Conservation (phyloP, 148 eudicot genomes). For the Rhododendron williamsianum region DNA sequence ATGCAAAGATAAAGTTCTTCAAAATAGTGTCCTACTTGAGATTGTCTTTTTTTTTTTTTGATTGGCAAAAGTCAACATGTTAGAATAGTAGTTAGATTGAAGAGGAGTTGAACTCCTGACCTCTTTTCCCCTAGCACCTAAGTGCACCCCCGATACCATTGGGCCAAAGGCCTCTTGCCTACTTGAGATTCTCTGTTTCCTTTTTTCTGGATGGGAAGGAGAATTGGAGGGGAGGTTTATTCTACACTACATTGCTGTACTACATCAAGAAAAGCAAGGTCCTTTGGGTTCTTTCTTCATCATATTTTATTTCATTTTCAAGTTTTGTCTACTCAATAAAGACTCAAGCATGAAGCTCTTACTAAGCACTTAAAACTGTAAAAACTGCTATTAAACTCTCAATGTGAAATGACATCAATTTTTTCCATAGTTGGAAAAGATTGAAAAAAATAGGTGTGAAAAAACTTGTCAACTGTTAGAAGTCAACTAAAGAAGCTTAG, state of each 20-base stretch:
- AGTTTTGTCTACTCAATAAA: neutral
- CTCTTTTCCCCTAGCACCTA: too few species aligned
- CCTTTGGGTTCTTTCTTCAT: neutral
- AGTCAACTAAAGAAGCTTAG: neutral
- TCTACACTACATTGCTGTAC: neutral
- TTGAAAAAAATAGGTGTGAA: neutral
- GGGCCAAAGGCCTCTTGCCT: too few species aligned
- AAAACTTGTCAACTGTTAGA: neutral
- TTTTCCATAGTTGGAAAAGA: neutral
- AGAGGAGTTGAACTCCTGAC: too few species aligned
- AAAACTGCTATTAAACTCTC: neutral
- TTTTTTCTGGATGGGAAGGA: neutral
- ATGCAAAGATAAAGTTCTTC: neutral
- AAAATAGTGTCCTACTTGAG: neutral
- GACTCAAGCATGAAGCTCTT: neutral
- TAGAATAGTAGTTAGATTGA: too few species aligned
- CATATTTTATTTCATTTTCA: neutral
- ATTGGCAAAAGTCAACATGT: too few species aligned
- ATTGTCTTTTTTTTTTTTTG: neutral
- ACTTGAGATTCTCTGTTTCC: neutral
- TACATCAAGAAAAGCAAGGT: neutral
- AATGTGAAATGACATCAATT: neutral
- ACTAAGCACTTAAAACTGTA: neutral
- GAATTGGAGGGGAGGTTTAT: neutral
- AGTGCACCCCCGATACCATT: too few species aligned